A percentile compares a stretch with the other conserved stretches of the same genome.
Conservation (phyloP, 768 basidiomycete genomes). For the Flagelloscypha sp. region DNA sequence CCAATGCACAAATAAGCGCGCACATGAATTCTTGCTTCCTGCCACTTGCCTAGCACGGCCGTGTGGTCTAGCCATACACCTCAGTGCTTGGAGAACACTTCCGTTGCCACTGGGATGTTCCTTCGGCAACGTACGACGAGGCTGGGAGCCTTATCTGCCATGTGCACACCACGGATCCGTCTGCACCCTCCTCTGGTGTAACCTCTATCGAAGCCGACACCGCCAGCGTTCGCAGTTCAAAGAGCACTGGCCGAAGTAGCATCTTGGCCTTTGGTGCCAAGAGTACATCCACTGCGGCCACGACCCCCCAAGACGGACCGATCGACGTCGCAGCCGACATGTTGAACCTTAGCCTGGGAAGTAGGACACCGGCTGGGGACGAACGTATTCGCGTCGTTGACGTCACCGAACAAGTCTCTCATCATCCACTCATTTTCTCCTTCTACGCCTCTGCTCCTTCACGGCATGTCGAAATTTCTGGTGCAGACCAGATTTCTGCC, state of each 20-base stretch:
- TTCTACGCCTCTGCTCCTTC: slow-evolving; percentile 74
- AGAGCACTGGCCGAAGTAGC: slow-evolving; percentile 29
- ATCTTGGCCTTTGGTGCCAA: slow-evolving; percentile 30
- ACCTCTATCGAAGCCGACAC: slow-evolving; percentile 19
- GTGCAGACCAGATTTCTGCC: slow-evolving; percentile 90
- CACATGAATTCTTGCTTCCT: slow-evolving; percentile 1
- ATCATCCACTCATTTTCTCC: slow-evolving; percentile 92
- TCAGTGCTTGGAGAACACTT: slow-evolving; percentile 53
- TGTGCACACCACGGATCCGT: slow-evolving; percentile 4
- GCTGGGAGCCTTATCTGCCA: slow-evolving; percentile 13
- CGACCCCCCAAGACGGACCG: slow-evolving; percentile 38
- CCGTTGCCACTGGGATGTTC: slow-evolving; percentile 47
- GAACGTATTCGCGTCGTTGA: slow-evolving; percentile 61
- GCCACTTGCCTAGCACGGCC: slow-evolving; percentile 36
- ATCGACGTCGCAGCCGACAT: slow-evolving; percentile 44
- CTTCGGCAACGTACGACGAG: slow-evolving; percentile 38
- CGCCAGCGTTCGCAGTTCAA: slow-evolving; percentile 26
- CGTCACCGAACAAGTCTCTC: slow-evolving; percentile 90
- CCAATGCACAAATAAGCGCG: too few species aligned
- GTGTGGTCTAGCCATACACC: slow-evolving; percentile 60
- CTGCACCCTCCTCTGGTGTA: slow-evolving; percentile 8
- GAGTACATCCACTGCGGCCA: slow-evolving; percentile 48
- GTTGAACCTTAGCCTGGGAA: slow-evolving; percentile 52
- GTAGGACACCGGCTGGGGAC: slow-evolving; percentile 24
- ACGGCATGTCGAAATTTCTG: slow-evolving; percentile 60